These are phyloP conservation scores for Aspergillus caelatus DNA, from an alignment of 2,329 filamentous ascomycete species.

Conservation along the genomic window DNA sequence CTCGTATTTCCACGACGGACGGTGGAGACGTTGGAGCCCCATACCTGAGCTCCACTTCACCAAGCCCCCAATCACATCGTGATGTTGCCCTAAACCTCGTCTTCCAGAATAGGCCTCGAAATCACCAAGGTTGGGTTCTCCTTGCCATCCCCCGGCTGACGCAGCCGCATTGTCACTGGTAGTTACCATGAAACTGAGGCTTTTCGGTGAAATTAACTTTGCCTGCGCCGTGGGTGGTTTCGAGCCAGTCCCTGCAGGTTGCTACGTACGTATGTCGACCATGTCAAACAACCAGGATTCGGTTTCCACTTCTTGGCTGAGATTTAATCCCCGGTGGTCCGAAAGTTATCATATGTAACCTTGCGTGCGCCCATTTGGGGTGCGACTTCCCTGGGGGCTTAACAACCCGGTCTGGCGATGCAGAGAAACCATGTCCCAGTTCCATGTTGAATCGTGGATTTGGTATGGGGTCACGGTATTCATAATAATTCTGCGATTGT, in stretches of 20 bases:
- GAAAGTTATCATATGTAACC: neutral
- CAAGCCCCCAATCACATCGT: neutral
- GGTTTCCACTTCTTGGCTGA: neutral
- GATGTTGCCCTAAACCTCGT: neutral
- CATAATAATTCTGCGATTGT: neutral
- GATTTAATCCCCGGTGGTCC: neutral
- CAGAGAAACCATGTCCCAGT: neutral
- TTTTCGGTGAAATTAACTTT: neutral
- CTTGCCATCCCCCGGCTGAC: neutral
- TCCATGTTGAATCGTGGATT: neutral
- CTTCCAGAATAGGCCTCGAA: neutral
- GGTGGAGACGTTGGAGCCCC: neutral
- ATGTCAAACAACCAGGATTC: neutral
- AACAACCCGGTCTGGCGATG: neutral
- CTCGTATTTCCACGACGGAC: neutral
- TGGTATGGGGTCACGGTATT: slow-evolving; percentile 1
- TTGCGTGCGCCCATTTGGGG: neutral
- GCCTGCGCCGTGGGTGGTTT: neutral
- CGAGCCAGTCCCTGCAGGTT: neutral
- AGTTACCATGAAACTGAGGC: neutral
- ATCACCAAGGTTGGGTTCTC: neutral
- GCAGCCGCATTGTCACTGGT: neutral
- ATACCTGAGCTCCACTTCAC: neutral
- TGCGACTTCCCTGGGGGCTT: neutral
- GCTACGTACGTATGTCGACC: neutral